Evolutionary conservation across 2,329 filamentous ascomycete species (phyloP).

Genomic region (Penicillium verrucosum): DNA sequence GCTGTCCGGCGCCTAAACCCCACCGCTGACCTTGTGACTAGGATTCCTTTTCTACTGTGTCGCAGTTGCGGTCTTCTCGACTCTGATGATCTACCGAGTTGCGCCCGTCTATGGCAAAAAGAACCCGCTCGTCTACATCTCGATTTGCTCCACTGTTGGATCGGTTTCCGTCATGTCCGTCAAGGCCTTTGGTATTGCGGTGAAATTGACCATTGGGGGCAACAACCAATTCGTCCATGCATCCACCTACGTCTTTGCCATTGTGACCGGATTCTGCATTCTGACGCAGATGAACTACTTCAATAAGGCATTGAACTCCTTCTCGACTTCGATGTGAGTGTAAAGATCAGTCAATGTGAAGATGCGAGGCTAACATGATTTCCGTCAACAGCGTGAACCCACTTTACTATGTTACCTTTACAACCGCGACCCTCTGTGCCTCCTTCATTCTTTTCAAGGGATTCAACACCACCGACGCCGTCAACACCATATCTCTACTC

Average conservation of each 20-base stretch:
- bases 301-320: conserved; percentile 96
- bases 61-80: conserved; percentile 75
- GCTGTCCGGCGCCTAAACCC: neutral
- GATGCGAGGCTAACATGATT: conserved; percentile 1
- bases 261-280: conserved; percentile 89
- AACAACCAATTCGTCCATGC: conserved; percentile 95
- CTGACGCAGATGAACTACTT: conserved; percentile 99
- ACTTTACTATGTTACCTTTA: conserved; percentile 96
- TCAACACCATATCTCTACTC: conserved; percentile 88
- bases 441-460: conserved; percentile 95
- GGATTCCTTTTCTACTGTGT: conserved; percentile 87
- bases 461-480: conserved; percentile 89
- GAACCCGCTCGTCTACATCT: conserved; percentile 94
- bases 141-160: conserved; percentile 95
- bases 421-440: conserved; percentile 86
- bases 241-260: conserved; percentile 96
- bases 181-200: conserved; percentile 95
- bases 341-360: neutral
- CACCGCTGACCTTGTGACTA: conserved; percentile 37
- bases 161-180: conserved; percentile 98
- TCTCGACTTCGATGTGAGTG: conserved; percentile 91
- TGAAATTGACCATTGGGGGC: conserved; percentile 89
- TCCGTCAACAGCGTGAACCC: conserved; percentile 71
- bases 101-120: conserved; percentile 87
- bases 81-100: conserved; percentile 94